Base-by-base conservation (phyloP, 2,329 filamentous ascomycete genomes). In the Aspergillus fijiensis region DNA sequence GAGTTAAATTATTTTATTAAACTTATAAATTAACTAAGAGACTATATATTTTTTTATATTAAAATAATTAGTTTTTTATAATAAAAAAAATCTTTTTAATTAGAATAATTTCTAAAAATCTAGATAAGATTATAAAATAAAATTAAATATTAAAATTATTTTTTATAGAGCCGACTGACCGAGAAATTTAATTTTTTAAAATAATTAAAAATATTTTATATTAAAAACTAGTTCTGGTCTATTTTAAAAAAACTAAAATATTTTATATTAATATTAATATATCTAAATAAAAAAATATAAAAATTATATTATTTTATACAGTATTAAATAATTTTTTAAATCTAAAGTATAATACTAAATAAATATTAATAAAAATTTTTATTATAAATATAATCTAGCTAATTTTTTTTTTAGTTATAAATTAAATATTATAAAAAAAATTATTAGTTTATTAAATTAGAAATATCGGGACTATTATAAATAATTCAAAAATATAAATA, bases 211-310 rank as follows among this genome's bases (percentile, higher is more conserved):
- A 35, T 19, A 49, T 49, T 39, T 11, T 56, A 50, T 49, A 56
- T 1, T 49, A 33, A 33, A 56, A 33, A 4, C 12, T 21, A 50
- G 47, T 49, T 5, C 14, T 49, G 5, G 12, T 23, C 2, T 49
- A 49, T 49, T 49, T 49, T 56, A 49, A 31, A 11, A 33, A 49
- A 23, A 5, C 14, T 3, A 35, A 50, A 50, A 11, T 56, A 7
- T 4, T 33, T 12, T 56, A 50, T 56, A 48, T 56, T 49, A 50
- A 19, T 56, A 49, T 49, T 39, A 42, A 49, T 49, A 49, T 48
- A 27, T 51, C 12, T 29, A 51, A 51, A 3, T 35, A 55, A 29
- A 11, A 27, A 45, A 16, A 16, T 4, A 42, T 27, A 2, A 25
- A 3, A 48, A 9, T 45, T 48, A 53, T 19, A n/a, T 5, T 35